These are phyloP conservation scores for Tuber indicum DNA, from an alignment of 495 filamentous ascomycete genomes.

Conservation along the genomic window DNA sequence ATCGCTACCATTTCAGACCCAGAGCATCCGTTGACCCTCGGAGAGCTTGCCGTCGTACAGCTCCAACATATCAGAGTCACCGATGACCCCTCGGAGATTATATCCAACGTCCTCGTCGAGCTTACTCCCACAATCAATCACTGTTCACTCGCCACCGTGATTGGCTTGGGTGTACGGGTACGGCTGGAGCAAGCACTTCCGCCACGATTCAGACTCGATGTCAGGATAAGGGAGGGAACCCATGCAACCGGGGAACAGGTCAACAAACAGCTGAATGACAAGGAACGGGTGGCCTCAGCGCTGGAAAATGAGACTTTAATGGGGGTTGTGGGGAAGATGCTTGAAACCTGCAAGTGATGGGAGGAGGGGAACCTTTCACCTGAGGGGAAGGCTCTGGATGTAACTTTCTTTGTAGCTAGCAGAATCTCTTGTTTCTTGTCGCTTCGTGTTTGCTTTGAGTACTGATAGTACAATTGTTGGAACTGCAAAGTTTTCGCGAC, in stretches of 20 bases:
- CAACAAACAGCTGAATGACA: conserved; percentile 92
- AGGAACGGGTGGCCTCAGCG: conserved; percentile 91
- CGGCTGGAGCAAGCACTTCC: conserved; percentile 84
- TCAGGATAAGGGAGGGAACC: conserved; percentile 91
- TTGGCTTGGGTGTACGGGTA: conserved; percentile 87
- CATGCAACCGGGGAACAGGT: conserved; percentile 90
- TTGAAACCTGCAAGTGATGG: conserved; percentile 62
- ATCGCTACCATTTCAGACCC: conserved; percentile 91
- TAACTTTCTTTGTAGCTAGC: background rate
- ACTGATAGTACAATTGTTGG: background rate
- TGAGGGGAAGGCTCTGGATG: background rate
- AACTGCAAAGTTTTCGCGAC: background rate
- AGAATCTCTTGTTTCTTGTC: background rate
- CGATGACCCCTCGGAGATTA: conserved; percentile 49
- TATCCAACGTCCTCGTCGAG: conserved; percentile 57
- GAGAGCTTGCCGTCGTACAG: conserved; percentile 85
- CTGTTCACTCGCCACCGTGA: conserved; percentile 91
- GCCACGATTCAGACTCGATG: conserved; percentile 85
- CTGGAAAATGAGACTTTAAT: conserved; percentile 88
- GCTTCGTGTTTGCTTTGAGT: background rate
- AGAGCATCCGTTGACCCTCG: conserved; percentile 89
- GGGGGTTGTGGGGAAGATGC: conserved; percentile 84
- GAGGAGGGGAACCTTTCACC: background rate
- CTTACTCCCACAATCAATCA: conserved; percentile 98
- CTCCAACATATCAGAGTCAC: conserved; percentile 81